Conservation (phyloP, 1,139 yeast species). For the Scheffersomyces illinoinensis region DNA sequence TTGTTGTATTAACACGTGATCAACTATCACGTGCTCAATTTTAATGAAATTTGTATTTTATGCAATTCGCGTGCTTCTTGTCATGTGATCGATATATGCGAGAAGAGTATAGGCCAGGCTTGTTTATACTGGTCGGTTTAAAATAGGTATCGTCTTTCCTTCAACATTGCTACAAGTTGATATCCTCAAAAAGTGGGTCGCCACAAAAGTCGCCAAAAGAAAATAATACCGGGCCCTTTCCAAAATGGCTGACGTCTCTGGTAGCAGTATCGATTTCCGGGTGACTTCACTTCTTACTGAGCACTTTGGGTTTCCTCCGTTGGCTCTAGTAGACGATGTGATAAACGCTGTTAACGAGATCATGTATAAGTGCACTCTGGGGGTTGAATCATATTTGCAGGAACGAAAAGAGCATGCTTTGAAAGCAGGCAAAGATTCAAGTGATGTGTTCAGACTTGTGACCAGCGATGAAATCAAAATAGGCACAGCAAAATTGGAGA, state of each 20-base stretch:
- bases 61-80: too few relatives aligned
- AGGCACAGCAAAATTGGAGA: constrained; percentile 82
- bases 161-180: neutral
- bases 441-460: constrained; percentile 17
- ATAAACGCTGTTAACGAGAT: constrained; percentile 87
- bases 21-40: neutral
- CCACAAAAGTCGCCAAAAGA: neutral
- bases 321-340: constrained; percentile 84
- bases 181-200: neutral
- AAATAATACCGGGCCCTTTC: constrained; percentile 5
- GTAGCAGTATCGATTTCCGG: constrained; percentile 28
- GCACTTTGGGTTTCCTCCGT: constrained; percentile 84
- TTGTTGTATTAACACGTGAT: neutral
- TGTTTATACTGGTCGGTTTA: neutral
- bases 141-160: neutral
- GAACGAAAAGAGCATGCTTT: constrained; percentile 26
- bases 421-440: constrained; percentile 10
- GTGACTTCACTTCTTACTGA: constrained; percentile 72
- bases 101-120: neutral
- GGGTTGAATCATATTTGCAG: constrained; percentile 66
- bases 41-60: too few relatives aligned
- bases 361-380: constrained; percentile 80
- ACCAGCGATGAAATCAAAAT: constrained; percentile 54
- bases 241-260: neutral
- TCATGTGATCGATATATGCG: neutral